Evolutionary conservation across 345 rosid species (phyloP).

Genomic region (Schrenkiella parvula): DNA sequence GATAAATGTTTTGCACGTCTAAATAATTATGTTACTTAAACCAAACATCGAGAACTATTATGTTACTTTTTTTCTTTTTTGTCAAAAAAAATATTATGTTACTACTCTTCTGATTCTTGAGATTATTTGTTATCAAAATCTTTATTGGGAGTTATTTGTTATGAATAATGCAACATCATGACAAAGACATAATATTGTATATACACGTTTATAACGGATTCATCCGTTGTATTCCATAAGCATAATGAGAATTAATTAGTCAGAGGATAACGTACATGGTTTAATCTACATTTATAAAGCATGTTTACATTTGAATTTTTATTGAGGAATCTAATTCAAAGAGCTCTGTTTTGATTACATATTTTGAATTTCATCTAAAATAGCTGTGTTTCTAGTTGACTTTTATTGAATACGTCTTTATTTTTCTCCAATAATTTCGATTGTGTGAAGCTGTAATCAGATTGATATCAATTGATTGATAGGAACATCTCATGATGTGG

Average conservation of each 20-base stretch:
- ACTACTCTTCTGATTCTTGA: background rate
- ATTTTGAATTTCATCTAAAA: background rate
- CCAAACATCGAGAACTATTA: too few relatives aligned
- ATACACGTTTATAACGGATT: background rate
- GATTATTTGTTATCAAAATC: background rate
- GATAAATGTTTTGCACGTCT: constrained; percentile 14
- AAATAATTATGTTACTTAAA: background rate
- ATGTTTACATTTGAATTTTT: too few relatives aligned
- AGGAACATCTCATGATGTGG: background rate
- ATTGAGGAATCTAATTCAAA: too few relatives aligned
- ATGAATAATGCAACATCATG: background rate
- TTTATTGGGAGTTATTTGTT: background rate
- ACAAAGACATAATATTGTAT: background rate
- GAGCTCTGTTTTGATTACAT: too few relatives aligned
- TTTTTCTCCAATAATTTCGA: background rate
- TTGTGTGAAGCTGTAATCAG: constrained; percentile 4
- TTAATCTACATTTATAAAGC: background rate
- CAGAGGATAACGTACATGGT: background rate
- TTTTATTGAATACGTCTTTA: background rate
- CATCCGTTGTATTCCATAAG: background rate
- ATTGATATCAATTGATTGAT: background rate
- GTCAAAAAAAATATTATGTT: too few relatives aligned
- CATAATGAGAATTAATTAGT: background rate
- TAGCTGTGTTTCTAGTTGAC: background rate
- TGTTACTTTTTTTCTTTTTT: too few relatives aligned